Base-by-base conservation (phyloP, 2,329 filamentous ascomycete genomes). In the Talaromyces sp. region DNA sequence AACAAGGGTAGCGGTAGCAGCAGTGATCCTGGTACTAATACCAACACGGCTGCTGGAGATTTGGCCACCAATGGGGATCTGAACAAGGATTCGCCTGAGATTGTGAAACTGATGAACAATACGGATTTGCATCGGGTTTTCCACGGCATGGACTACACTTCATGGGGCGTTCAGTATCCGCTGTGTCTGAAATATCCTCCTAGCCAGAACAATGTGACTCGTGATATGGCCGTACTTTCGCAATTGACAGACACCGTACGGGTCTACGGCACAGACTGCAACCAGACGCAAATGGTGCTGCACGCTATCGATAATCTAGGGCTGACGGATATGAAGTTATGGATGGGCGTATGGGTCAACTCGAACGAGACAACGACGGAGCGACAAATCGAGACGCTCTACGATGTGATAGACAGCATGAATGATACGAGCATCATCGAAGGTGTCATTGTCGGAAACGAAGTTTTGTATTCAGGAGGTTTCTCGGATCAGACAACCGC, bases 261-360 rank as follows among this genome's bases (percentile, higher is more conserved):
- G 8, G 83, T 97, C 0, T 98, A 98, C 75, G 94, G 94, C 59
- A 98, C 92, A 13, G 94, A 98, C 80, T 98, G 94, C 84, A 97
- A 97, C 78, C 94, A 98, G 79, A 98, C 94, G 0, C 87, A 97
- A 77, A 95, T 98, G 90, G 87, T 96, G 0, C 82, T 98, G 9
- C 89, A 95, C 71, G 89, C 93, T 22, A 89, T 98, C 70, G 83
- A 91, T 65, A 85, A 85, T 60, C 84, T 98, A 13, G 83, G 89
- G 61, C 80, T 97, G 70, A 82, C 77, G 33, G 84, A 90, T 63
- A 87, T 96, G 81, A 96, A 96, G 77, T 83, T 98, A 68, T 98
- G 94, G 94, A 82, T 98, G 52, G 94, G 94, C 17, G 93, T 98
- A 3, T 97, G 93, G 92, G 89, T 96, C 68, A 93, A 95, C 74